Percentiles rank a stretch among this genome's conserved stretches.
phyloP scores from a whole-genome alignment of 108 stramenopile species.

The Cyclotella atomus region DNA sequence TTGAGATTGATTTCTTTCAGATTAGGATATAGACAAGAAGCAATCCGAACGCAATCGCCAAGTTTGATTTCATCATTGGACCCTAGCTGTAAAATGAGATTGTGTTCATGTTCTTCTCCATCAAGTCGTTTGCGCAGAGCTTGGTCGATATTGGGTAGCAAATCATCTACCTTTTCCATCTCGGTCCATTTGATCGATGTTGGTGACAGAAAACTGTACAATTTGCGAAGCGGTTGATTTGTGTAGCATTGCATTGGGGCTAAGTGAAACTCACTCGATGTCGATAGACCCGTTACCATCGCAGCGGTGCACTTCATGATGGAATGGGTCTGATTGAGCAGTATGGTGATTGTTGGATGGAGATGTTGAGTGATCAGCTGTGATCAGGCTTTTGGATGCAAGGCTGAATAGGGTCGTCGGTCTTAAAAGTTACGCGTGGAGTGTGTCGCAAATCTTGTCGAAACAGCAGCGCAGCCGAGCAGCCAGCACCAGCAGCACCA shows the following conservation, averaged over 20 bases:
- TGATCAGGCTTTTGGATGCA: too few species aligned
- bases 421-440: too few species aligned
- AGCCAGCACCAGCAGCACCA: too few species aligned
- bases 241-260: conserved; percentile 69
- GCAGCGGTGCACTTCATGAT: not conserved
- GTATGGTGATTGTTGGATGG: too few species aligned
- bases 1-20: conserved; percentile 58
- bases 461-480: too few species aligned
- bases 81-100: conserved; percentile 54
- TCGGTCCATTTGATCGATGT: conserved; percentile 54
- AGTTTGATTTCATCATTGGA: conserved; percentile 37
- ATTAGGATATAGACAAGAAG: conserved; percentile 13
- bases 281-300: conserved; percentile 5
- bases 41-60: conserved; percentile 27
- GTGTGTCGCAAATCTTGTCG: too few species aligned
- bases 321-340: too few species aligned
- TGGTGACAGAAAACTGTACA: conserved; percentile 45
- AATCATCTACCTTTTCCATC: conserved; percentile 64
- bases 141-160: conserved; percentile 17
- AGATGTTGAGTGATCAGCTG: not conserved
- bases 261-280: conserved; percentile 39
- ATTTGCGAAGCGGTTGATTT: conserved; percentile 29
- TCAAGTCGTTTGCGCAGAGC: conserved; percentile 39
- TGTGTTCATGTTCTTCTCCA: not conserved
- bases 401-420: too few species aligned